Base-by-base conservation (phyloP, 1,284 basidiomycete species). In the Tilletia setariae region DNA sequence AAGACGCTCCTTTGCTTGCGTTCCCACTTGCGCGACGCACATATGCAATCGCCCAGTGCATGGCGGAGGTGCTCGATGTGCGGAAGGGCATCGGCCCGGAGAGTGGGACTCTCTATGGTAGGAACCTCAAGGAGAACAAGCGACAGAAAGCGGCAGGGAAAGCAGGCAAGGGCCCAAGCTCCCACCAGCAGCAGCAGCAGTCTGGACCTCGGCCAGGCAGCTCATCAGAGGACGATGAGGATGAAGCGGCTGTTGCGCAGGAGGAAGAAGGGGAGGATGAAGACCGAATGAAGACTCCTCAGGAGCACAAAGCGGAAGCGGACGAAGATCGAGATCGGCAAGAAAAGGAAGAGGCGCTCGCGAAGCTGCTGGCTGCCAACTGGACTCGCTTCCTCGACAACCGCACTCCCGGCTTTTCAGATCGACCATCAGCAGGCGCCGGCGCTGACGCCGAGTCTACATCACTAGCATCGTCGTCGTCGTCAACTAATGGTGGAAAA, bases 321-420 rank as follows among this genome's bases (percentile, higher is more conserved):
- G 43, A 44, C 43, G 43, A 19, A 9, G 19, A 44, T 19, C 43
- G 11, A 28, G 21, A 13, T 51, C 23, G 23, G 32, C 19, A 21
- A 30, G 53, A 59, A 30, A 23, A 30, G 25, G 23, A 59, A 28
- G 53, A 28, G 4, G 53, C 53, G 7, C 53, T 59, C 53, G 53
- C 8, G 8, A 1, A 30, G 1, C 28, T 59, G 7, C 53, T 59
- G 7, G 53, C 53, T 7, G 32, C 16, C 53, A 59, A 59, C 8
- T 59, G 53, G 53, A 59, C 21, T 9, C 53, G 53, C 21, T 59
- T 59, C 25, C 53, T 59, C 23, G 53, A 16, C 53, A 59, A 59
- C 23, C 53, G 25, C 1, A 28, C 23, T 59, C 53, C 53, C 11
- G 49, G 49, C 23, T n/a, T n/a, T n/a, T n/a, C n/a, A n/a, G n/a